Evolutionary conservation across 257 asterid genomes (phyloP).

Genomic region (Nicotiana benthamiana): DNA sequence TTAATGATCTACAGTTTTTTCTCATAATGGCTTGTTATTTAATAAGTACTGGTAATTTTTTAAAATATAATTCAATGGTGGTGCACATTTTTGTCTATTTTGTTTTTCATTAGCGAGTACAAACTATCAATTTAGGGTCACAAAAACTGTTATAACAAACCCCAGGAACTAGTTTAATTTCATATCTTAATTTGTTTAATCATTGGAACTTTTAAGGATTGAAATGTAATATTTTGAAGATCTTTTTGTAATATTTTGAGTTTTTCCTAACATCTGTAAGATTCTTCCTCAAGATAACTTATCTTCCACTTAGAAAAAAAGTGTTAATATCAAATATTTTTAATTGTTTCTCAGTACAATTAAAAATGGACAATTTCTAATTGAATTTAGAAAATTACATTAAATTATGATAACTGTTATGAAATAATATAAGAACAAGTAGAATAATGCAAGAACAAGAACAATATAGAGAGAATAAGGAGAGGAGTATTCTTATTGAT

Average conservation of each 20-base stretch:
- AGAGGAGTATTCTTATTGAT: too few species aligned
- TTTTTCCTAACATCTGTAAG: not conserved
- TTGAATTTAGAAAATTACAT: not conserved
- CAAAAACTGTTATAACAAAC: not conserved
- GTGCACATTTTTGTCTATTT: not conserved
- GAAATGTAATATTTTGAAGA: not conserved
- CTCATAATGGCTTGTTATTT: not conserved
- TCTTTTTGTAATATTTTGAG: not conserved
- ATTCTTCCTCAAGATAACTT: not conserved
- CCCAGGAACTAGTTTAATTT: not conserved
- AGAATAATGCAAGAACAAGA: too few species aligned
- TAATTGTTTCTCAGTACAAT: not conserved
- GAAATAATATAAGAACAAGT: too few species aligned
- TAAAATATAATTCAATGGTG: not conserved
- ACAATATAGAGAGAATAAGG: too few species aligned
- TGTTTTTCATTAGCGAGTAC: too few species aligned
- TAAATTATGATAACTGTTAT: not conserved
- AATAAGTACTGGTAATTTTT: too few species aligned
- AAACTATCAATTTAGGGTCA: too few species aligned
- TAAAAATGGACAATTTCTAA: not conserved
- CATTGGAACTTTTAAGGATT: not conserved
- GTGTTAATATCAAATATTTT: not conserved
- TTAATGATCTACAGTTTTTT: not conserved
- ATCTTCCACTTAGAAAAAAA: not conserved
- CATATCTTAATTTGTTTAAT: not conserved